Evolutionary conservation across 163 green algal genomes (phyloP).

Genomic region (Chloroidium sp.): DNA sequence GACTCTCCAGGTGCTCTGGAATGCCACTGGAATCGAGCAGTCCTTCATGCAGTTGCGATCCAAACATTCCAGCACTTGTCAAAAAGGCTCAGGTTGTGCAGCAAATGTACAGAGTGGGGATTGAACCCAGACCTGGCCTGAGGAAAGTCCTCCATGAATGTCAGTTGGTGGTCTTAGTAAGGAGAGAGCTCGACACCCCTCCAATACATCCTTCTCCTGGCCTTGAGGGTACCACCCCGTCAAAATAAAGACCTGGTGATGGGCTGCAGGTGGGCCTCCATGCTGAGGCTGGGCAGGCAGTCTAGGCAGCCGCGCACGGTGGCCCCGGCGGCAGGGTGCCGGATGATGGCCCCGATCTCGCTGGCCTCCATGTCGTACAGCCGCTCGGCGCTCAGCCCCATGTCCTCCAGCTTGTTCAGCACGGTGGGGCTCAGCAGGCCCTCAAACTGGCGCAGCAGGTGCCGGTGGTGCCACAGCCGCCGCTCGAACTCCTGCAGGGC

Average conservation of each 20-base stretch:
- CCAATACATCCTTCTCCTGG: not conserved
- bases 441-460: slow-evolving; percentile 85
- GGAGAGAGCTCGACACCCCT: no score
- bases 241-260: slow-evolving; percentile 82
- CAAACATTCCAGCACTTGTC: no score
- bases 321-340: slow-evolving; percentile 91
- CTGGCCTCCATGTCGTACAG: slow-evolving; percentile 85
- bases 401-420: slow-evolving; percentile 70
- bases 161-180: slow-evolving; percentile 55
- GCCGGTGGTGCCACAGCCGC: slow-evolving; percentile 37
- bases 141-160: slow-evolving; percentile 92
- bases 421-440: slow-evolving; percentile 6
- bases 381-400: slow-evolving; percentile 90
- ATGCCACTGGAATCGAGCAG: no score
- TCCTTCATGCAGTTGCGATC: no score
- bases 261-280: slow-evolving; percentile 79
- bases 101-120: no score
- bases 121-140: no score
- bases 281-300: slow-evolving; percentile 78
- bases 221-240: not conserved
- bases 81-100: no score
- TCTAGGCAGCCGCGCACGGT: slow-evolving; percentile 81
- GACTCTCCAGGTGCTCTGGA: no score
- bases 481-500: not conserved
- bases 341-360: slow-evolving; percentile 92